phyloP scores from a whole-genome alignment of 1,139 yeast species.

The Pichia norvegensis region DNA sequence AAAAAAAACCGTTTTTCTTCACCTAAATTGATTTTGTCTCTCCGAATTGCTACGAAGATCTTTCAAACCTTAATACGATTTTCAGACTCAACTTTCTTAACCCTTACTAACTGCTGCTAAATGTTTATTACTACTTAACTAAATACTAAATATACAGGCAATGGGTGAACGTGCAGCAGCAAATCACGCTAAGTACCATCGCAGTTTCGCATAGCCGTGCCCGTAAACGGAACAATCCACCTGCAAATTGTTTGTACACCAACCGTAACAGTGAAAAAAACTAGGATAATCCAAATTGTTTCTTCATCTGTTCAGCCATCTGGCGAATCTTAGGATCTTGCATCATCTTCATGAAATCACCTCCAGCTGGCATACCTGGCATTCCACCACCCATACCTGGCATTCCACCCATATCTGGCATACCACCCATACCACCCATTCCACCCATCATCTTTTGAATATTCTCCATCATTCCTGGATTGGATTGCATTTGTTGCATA shows the following conservation, averaged over 20 bases:
- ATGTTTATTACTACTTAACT: not conserved
- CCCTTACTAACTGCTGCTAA: not conserved
- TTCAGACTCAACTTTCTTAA: not conserved
- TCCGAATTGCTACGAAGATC: no score
- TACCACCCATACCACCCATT: slow-evolving; percentile 31
- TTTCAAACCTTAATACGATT: no score
- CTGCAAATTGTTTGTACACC: no score
- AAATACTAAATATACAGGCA: not conserved
- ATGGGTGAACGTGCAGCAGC: not conserved
- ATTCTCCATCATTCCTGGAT: slow-evolving; percentile 59
- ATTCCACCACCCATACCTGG: slow-evolving; percentile 29
- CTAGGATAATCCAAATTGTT: slow-evolving; percentile 17
- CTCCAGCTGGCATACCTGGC: slow-evolving; percentile 28
- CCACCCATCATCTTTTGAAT: slow-evolving; percentile 47
- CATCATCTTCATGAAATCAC: slow-evolving; percentile 31
- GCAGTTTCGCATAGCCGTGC: not conserved
- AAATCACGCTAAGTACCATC: not conserved
- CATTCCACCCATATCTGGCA: slow-evolving; percentile 34
- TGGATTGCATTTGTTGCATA: slow-evolving; percentile 43
- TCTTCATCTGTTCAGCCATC: slow-evolving; percentile 32
- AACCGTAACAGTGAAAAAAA: no score
- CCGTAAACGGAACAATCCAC: no score
- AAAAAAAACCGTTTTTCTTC: no score
- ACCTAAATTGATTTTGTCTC: no score
- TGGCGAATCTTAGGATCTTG: slow-evolving; percentile 27